These are phyloP conservation scores for Teratosphaeriaceae sp. DNA, from an alignment of 2,329 filamentous ascomycete species.

Conservation along the genomic window DNA sequence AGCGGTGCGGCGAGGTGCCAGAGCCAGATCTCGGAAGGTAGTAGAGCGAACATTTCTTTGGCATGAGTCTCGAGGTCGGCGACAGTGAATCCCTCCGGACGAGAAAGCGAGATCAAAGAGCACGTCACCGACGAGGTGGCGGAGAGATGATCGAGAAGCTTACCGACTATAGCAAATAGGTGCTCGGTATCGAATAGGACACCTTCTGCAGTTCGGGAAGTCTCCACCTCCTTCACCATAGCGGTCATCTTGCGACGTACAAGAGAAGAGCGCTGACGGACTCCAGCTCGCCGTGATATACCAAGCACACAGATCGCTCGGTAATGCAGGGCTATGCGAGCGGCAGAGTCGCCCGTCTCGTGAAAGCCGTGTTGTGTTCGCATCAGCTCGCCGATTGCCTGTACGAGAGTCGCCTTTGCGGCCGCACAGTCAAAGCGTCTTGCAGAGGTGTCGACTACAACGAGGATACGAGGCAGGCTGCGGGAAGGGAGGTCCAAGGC, in stretches of 20 bases:
- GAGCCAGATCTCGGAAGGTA: conserved; percentile 15
- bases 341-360: neutral
- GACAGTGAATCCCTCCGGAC: conserved; percentile 14
- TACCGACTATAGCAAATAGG: conserved; percentile 11
- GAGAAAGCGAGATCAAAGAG: conserved; percentile 13
- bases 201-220: neutral
- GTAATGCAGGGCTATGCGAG: neutral
- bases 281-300: neutral
- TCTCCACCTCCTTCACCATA: neutral
- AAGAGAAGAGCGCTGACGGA: neutral
- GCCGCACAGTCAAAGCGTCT: conserved; percentile 13
- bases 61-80: conserved; percentile 14
- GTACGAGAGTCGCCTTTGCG: conserved; percentile 11
- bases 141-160: conserved; percentile 11
- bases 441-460: conserved; percentile 20
- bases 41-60: conserved; percentile 15
- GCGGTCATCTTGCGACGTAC: neutral
- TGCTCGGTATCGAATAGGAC: conserved; percentile 11
- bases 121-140: conserved; percentile 4
- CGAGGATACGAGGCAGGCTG: conserved; percentile 16
- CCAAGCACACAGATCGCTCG: neutral
- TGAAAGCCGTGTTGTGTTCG: neutral
- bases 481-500: conserved; percentile 11
- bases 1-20: conserved; percentile 1
- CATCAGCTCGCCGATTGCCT: neutral